Evolutionary conservation across 2,329 filamentous ascomycete species (phyloP).

Genomic region (Chaetomiaceae sp.): DNA sequence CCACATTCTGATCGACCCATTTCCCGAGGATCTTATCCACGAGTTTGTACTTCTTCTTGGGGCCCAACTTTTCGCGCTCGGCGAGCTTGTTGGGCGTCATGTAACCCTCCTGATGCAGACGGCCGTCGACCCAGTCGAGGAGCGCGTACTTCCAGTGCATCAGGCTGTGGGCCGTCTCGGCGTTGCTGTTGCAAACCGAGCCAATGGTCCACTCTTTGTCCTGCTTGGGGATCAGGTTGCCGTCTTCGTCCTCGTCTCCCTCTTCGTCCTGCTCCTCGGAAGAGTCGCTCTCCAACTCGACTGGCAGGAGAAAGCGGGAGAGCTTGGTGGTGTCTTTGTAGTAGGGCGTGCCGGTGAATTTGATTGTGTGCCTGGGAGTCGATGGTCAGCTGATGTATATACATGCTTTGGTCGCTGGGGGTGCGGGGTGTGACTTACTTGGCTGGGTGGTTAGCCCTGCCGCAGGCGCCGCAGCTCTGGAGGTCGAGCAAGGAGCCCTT

Average conservation of each 20-base stretch:
- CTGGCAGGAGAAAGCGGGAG: constrained; percentile 48
- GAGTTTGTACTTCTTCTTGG: constrained; percentile 52
- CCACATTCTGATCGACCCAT: constrained; percentile 57
- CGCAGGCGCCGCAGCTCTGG: constrained; percentile 64
- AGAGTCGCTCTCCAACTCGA: constrained; percentile 38
- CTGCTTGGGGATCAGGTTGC: constrained; percentile 32
- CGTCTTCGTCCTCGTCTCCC: constrained; percentile 33
- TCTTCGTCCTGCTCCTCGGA: background rate
- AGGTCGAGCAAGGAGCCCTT: constrained; percentile 22
- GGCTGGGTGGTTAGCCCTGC: constrained; percentile 62
- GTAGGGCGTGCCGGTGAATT: constrained; percentile 63
- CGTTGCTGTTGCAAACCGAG: constrained; percentile 43
- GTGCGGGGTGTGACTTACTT: constrained; percentile 48
- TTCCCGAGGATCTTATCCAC: constrained; percentile 59
- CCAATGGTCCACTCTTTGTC: constrained; percentile 40
- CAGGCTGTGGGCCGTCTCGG: constrained; percentile 64
- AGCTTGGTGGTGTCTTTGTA: constrained; percentile 41
- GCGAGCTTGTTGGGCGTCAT: constrained; percentile 51
- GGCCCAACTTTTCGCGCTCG: constrained; percentile 56
- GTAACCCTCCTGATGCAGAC: constrained; percentile 54
- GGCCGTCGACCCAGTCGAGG: constrained; percentile 64
- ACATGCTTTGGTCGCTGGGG: background rate
- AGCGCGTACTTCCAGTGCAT: constrained; percentile 72
- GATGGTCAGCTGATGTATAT: background rate
- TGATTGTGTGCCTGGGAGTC: constrained; percentile 33